Base-by-base conservation (phyloP, 805 yeast species). In the Schwanniomyces polymorphus region DNA sequence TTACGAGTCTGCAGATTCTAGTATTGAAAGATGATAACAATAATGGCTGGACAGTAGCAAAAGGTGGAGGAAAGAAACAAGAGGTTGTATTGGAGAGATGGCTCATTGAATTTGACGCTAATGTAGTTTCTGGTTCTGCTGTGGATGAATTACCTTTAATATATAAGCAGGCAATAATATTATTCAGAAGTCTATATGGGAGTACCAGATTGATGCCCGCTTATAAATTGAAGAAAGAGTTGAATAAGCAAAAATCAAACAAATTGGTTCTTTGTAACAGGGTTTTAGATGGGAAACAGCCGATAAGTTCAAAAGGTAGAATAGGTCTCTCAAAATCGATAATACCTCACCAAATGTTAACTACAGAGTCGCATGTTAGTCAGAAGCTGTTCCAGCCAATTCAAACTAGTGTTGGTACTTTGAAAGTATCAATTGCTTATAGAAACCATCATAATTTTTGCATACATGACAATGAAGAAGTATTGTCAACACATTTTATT, bases 21-120 rank as follows among this genome's bases (percentile, higher is more conserved):
- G 77, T 82, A 28, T 63, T 88, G 34, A 71, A 71, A 26, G 91
- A 86, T 54, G 76, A 74, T 3, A 74, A 75, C 7, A 79, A 76
- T 21, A 73, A 74, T 51, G 58, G 76, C 11, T 83, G 86, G 79
- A 70, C 78, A 8, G 84, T 84, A 10, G 72, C 85, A 8, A 80
- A 76, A 48, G 62, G 67, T 10, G 86, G 85, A 11, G 73, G 78
- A 2, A 81, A 79, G 57, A 86, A 86, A 57, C 75, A 81, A 14
- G 98, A 92, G 64, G 80, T 94, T n/a, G 97, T 94, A 2, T 68
- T 94, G 47, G 99, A 94, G 60, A 77, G 99, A 49, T 94, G 99
- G 99, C 74, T 90, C 21, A 69, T 94, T 28, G 97, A 91, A 63
- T 79, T 91, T 50, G 91, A 86, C 57, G 66, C 79, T 14, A 70